phyloP scores from a whole-genome alignment of 495 filamentous ascomycete genomes.

The Glarea lozoyensis region DNA sequence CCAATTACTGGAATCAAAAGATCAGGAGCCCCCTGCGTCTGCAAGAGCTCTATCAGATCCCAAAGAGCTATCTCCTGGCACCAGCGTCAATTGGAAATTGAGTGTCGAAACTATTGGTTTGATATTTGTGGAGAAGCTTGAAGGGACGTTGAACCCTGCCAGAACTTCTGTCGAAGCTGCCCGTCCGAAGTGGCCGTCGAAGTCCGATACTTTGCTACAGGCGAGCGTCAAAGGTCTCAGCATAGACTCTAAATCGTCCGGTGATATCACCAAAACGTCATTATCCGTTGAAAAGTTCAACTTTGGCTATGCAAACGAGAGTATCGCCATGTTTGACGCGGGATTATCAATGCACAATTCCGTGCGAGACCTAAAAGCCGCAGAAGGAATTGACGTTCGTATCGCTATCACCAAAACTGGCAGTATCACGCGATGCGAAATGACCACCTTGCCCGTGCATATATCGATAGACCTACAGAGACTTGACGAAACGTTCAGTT shows the following conservation, averaged over 20 bases:
- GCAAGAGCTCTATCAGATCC: constrained; percentile 14
- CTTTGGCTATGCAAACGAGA: constrained; percentile 64
- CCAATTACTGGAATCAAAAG: constrained; percentile 14
- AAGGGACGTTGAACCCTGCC: constrained; percentile 8
- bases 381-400: constrained; percentile 55
- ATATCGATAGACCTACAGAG: constrained; percentile 69
- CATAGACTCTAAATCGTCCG: constrained; percentile 22
- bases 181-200: constrained; percentile 27
- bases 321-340: constrained; percentile 66
- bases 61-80: constrained; percentile 23
- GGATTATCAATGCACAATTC: constrained; percentile 63
- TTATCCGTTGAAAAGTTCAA: constrained; percentile 54
- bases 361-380: constrained; percentile 48
- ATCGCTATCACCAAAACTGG: constrained; percentile 46
- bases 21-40: constrained; percentile 1
- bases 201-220: constrained; percentile 40
- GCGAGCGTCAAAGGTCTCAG: constrained; percentile 37
- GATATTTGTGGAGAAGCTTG: constrained; percentile 56
- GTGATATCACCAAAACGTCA: constrained; percentile 28
- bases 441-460: constrained; percentile 76
- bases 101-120: constrained; percentile 44
- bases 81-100: constrained; percentile 31
- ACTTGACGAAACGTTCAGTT: constrained; percentile 77
- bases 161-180: background rate
- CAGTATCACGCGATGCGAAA: constrained; percentile 46